These are phyloP conservation scores for Phaeotremella fagi DNA, from an alignment of 768 basidiomycete genomes.

Conservation along the genomic window DNA sequence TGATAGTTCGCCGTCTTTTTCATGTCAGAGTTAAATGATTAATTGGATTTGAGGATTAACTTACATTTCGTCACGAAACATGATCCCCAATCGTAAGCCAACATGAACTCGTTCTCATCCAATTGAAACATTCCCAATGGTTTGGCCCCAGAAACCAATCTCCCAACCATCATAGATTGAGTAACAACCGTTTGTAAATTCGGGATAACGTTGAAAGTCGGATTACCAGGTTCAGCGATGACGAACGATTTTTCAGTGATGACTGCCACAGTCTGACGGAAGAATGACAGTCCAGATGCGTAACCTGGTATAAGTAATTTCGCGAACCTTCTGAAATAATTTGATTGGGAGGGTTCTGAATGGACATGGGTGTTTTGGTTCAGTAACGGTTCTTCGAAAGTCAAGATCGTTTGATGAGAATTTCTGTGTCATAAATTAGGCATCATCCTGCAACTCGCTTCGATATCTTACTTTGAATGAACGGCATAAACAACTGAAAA, in stretches of 20 bases:
- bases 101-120: slow-evolving; percentile 39
- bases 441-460: not conserved
- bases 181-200: slow-evolving; percentile 16
- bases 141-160: slow-evolving; percentile 19
- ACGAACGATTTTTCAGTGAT: slow-evolving; percentile 34
- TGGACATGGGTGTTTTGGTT: not conserved
- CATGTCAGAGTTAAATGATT: not conserved
- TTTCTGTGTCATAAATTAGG: slow-evolving; percentile 9
- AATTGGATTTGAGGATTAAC: too few species aligned
- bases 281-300: slow-evolving; percentile 37
- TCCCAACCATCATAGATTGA: slow-evolving; percentile 14
- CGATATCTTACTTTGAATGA: slow-evolving; percentile 9
- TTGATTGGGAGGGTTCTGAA: not conserved
- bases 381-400: slow-evolving; percentile 35
- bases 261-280: slow-evolving; percentile 36
- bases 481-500: slow-evolving; percentile 23
- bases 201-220: slow-evolving; percentile 29
- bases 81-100: slow-evolving; percentile 39
- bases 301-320: slow-evolving; percentile 27
- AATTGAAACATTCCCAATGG: slow-evolving; percentile 42
- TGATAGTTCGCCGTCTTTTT: slow-evolving; percentile 33
- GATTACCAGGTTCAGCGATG: slow-evolving; percentile 42
- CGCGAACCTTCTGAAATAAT: slow-evolving; percentile 37
- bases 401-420: slow-evolving; percentile 25
- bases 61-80: slow-evolving; percentile 43